Evolutionary conservation across 371 early-diverging fungal species (phyloP), one percentile per base, ranked within the genome.

Genomic region (Mortierella sp.): DNA sequence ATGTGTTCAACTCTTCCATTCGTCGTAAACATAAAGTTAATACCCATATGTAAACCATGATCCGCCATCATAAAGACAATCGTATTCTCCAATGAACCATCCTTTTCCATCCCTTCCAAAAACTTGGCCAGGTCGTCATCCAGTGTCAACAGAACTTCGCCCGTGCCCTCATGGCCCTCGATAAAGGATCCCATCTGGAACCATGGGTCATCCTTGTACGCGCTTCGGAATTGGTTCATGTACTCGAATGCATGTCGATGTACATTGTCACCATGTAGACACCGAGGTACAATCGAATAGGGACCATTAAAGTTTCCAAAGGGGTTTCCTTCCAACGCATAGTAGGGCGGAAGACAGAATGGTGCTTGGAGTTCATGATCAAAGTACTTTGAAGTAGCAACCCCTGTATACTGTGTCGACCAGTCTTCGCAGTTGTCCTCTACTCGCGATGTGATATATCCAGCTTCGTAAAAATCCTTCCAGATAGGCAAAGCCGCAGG

Each of bases 31-130:
- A 76, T 81, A 77, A 83, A 85, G 62, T 81, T 83, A 19, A 85
- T 59, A 4, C 85, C 85, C 83, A 85, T 85, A 60, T 85, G 85
- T 29, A 85, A 67, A 1, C 85, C 85, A 66, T 85, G 85, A 70
- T 85, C 85, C 4, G 83, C 75, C 44, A 69, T 74, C 18, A 83
- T 55, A 9, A 85, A 65, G n/a, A 85, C 52, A 28, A 82, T 83
- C 0, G 85, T 85, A 62, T 85, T 75, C 18, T 85, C 74, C 2
- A 85, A 76, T 26, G 82, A 80, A 21, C 85, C 85, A 37, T 77
- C 75, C 30, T 77, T 68, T 12, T 82, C 60, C 45, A 83, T 65
- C 64, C 65, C 74, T 55, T 71, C 66, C 12, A 85, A 21, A 28
- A 85, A 85, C 37, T 57, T 59, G 7, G 83, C 57, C 18, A 85